These are phyloP conservation scores for Yamadazyma atmosphaerica DNA, from an alignment of 1,139 yeast species.

Conservation along the genomic window DNA sequence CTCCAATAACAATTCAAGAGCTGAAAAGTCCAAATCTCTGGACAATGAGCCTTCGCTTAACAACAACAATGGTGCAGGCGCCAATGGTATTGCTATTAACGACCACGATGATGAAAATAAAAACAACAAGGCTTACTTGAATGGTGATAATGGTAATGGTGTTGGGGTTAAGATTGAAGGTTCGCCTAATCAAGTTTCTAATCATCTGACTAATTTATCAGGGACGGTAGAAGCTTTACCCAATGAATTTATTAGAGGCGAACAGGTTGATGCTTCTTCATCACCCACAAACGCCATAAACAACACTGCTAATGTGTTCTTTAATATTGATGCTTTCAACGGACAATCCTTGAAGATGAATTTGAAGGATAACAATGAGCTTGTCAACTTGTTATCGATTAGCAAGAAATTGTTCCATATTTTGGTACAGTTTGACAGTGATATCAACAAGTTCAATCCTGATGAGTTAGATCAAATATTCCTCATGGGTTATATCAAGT, in stretches of 20 bases:
- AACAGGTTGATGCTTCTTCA: too few species aligned
- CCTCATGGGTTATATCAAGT: slow-evolving; percentile 32
- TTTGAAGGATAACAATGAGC: slow-evolving; percentile 21
- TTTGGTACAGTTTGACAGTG: slow-evolving; percentile 19
- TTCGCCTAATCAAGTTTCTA: too few species aligned
- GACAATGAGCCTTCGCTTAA: background rate
- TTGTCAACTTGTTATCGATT: slow-evolving; percentile 35
- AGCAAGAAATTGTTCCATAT: slow-evolving; percentile 30
- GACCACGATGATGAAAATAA: background rate
- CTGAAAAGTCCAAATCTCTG: background rate
- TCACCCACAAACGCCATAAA: background rate
- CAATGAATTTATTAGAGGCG: too few species aligned
- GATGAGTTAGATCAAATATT: slow-evolving; percentile 27
- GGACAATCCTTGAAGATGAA: slow-evolving; percentile 4
- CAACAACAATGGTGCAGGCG: background rate
- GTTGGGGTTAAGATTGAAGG: background rate
- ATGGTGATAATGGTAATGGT: background rate
- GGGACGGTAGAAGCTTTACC: too few species aligned
- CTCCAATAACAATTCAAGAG: background rate
- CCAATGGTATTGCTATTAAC: background rate
- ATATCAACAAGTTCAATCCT: slow-evolving; percentile 15
- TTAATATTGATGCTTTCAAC: background rate
- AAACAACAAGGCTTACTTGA: background rate
- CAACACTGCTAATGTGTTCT: background rate
- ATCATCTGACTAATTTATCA: too few species aligned